Evolutionary conservation across 495 filamentous ascomycete species (phyloP), one percentile per base, ranked within the genome.

Genomic region (Halenospora varia): DNA sequence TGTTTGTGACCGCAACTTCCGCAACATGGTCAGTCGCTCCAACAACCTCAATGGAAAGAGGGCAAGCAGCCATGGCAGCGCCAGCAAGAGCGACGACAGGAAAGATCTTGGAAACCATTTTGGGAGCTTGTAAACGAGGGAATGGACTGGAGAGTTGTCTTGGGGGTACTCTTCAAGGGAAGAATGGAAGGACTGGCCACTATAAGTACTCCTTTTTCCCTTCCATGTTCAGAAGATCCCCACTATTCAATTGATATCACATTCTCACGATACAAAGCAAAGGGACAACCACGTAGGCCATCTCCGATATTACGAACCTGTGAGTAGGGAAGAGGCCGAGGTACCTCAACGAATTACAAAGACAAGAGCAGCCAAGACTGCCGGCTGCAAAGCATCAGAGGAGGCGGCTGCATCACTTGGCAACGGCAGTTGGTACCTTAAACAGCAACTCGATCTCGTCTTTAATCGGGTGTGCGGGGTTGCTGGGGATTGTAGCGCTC

Each of bases 1-100:
- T 68, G 46, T 68, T 68, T 20, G 66, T 68, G 29, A 68, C 56
- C 15, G 56, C 56, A n/a, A 68, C 66, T 48, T 68, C 53, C 8
- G 66, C 59, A 51, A 68, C 45, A 50, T 68, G 64, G 46, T 20
- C 29, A 19, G 19, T 54, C 19, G 61, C 53, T 17, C 61, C 46
- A 26, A 59, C 52, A 22, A 68, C 58, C 25, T 64, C 56, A 23
- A 68, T 62, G 10, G 64, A 60, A 17, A 68, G 61, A 50, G 66
- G 66, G 64, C 66, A 68, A 55, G 64, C 59, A 50, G 66, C 66
- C 41, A 64, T 48, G 22, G 62, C 64, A 10, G 59, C 53, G 59
- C 66, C 61, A 9, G 64, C 66, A 19, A 68, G 50, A 50, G 64
- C 66, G 53, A 50, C 59, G 26, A 68, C 51, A 25, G 64, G 53